Evolutionary conservation across 1,284 basidiomycete genomes (phyloP).

Genomic region (Sporisorium iseilematis-ciliati): DNA sequence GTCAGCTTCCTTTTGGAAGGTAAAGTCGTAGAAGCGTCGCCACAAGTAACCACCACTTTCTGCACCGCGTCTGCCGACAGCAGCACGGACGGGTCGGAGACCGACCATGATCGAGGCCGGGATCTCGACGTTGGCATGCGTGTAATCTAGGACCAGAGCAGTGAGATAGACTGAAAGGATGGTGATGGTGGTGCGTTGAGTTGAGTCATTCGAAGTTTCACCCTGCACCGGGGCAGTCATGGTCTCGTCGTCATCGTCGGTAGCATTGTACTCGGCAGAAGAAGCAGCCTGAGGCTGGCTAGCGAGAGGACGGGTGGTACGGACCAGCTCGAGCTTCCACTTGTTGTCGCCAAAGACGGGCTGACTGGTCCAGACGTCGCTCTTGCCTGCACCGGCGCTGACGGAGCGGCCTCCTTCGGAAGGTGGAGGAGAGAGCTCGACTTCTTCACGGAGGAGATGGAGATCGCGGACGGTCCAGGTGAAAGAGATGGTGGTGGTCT

Average conservation of each 20-base stretch:
- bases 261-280: background rate
- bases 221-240: background rate
- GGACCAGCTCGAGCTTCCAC: constrained; percentile 66
- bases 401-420: constrained; percentile 59
- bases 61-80: constrained; percentile 22
- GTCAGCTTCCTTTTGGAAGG: constrained; percentile 55
- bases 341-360: constrained; percentile 66
- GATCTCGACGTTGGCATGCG: constrained; percentile 45
- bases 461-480: constrained; percentile 62
- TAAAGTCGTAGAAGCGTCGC: constrained; percentile 49
- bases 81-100: constrained; percentile 36
- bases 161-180: constrained; percentile 62
- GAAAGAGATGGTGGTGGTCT: constrained; percentile 60
- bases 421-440: constrained; percentile 49
- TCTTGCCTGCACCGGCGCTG: constrained; percentile 60
- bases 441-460: constrained; percentile 58
- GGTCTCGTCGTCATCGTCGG: background rate
- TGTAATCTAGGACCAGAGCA: constrained; percentile 54
- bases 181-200: constrained; percentile 31
- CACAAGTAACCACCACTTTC: constrained; percentile 46
- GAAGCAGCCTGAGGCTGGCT: background rate
- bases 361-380: constrained; percentile 63
- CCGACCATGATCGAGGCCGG: constrained; percentile 59
- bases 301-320: constrained; percentile 32
- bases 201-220: background rate